Evolutionary conservation across 176 grass and related monocot genomes (phyloP), one percentile per base, ranked within the genome.

Genomic region (Lolium multiflorum): DNA sequence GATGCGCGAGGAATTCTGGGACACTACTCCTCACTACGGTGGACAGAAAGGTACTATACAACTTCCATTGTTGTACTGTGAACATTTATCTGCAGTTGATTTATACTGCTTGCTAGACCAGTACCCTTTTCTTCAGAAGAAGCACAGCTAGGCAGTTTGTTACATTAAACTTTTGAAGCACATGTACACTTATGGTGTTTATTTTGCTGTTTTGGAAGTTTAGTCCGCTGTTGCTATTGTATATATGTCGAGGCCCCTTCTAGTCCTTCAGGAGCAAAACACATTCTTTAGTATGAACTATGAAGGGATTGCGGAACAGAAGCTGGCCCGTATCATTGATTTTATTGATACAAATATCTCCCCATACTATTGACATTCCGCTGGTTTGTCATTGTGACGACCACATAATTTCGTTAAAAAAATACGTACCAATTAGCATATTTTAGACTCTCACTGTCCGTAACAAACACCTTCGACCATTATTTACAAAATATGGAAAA

Each of bases 1-100:
- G 77, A 94, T 96, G 93, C 92, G 93, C 43, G 96, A 98, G 78
- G 96, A 98, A 89, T 96, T 98, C 80, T 98, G 96, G 96, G 93
- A 98, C 20, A 96, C 93, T 51, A 92, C 93, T 83, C 96, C 96
- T 85, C 96, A 98, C 77, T 98, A 98, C 62, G 96, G 93, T 88
- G 93, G 96, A 50, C 88, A 89, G 35, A 96, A 96, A 96, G 92
- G 96, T 98, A 86, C 82, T 50, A 12, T 25, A 16, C 22, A 5
- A 75, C 24, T 82, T 69, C n/a, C 16, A 26, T 35, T 60, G 85
- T 86, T 48, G 7, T 69, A 56, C 52, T 68, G 9, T 38, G 43
- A 60, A 38, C 21, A 28, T 89, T 88, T 88, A 57, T 70, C 77
- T 74, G 35, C 39, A 24, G 50, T 79, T 51, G 76, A 81, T 87